Evolutionary conservation across 305 asterid species (phyloP), one percentile per base, ranked within the genome.

Genomic region (Ruellia speciosa): DNA sequence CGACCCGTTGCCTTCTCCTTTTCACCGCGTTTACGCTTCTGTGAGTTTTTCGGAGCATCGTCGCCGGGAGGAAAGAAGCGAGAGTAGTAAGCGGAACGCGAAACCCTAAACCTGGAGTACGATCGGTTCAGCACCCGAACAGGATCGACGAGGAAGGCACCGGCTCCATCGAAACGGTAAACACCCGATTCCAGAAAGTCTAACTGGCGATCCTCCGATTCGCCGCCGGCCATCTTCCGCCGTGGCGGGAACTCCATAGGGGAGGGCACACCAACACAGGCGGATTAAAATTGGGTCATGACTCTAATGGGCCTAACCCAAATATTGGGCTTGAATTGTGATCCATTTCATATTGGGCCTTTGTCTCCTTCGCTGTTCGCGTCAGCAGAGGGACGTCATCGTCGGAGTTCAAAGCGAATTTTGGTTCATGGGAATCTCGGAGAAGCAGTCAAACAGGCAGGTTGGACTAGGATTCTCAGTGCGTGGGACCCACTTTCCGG

Each of bases 101-200:
- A 87, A 64, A 87, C 77, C 79, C 72, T 80, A 68, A 74, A 80
- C 78, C 81, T 80, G 62, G 82, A 67, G 75, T 85, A 87, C 6
- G 80, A 81, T 54, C 79, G 79, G 78, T 81, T 83, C 51, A 87
- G 68, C 40, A 90, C 33, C 48, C 96, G 92, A 71, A 90, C 94
- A 18, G 97, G 92, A 58, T 90, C 96, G 47, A 90, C 59, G 78
- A 87, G 85, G 9, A 63, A 46, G 16, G 79, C 71, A 16, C 66
- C 74, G 4, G 86, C 68, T 43, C 65, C 60, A 13, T 60, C 66
- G 47, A 90, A 64, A 45, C 66, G 49, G 68, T 74, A 77, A 47
- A 81, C 60, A 3, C 96, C 96, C 12, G 92, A 65, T 52, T 67
- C 17, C 7, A 59, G 20, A 56, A 90, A 85, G 41, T 52, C 67